Conservation (phyloP, 768 basidiomycete genomes). For the Boletus reticulatus region DNA sequence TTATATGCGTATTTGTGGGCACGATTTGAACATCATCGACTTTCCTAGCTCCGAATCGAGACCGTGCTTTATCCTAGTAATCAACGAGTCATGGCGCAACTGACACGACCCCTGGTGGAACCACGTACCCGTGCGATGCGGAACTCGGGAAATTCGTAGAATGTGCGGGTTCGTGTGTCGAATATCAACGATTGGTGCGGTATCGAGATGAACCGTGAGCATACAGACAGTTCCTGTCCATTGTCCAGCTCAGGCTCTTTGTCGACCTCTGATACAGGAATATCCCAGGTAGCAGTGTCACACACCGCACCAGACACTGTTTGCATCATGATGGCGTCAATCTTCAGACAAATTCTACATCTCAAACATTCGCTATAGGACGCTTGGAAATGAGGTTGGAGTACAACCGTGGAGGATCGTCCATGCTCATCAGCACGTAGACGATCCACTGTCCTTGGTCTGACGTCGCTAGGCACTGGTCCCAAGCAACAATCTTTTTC, state of each 20-base stretch:
- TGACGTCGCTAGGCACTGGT: not conserved
- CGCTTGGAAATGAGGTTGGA: too few species aligned
- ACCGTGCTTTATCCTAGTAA: not conserved
- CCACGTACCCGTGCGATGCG: not conserved
- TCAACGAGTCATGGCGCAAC: not conserved
- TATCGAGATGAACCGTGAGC: not conserved
- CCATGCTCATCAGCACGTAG: not conserved
- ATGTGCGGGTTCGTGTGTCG: not conserved
- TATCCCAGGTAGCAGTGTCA: not conserved
- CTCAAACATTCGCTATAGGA: too few species aligned
- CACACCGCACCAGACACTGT: not conserved
- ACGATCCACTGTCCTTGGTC: not conserved
- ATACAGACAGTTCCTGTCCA: not conserved
- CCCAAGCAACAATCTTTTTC: not conserved
- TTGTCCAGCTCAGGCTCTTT: not conserved
- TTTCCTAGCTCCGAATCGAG: not conserved
- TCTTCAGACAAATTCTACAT: too few species aligned
- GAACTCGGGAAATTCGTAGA: not conserved
- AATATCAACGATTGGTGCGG: not conserved
- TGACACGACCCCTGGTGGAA: not conserved
- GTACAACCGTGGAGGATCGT: not conserved
- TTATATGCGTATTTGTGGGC: not conserved
- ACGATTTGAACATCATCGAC: not conserved
- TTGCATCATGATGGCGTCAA: not conserved
- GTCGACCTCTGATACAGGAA: not conserved